phyloP scores from a whole-genome alignment of 1,139 yeast species.

The Blastobotrys proliferans region DNA sequence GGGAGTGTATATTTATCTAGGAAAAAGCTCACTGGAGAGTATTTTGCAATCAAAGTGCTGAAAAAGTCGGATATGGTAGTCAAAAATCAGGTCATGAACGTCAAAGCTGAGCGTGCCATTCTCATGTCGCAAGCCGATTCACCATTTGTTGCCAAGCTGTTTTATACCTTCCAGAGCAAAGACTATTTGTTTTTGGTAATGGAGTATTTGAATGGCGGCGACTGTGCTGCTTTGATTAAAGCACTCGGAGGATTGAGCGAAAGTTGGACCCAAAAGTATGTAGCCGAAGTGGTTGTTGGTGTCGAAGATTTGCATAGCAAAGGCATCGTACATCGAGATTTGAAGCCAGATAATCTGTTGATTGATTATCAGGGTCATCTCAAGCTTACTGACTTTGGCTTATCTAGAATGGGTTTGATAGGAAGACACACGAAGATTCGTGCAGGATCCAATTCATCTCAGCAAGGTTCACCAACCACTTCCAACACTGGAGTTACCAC shows the following conservation, averaged over 20 bases:
- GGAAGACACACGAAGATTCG: slow-evolving; percentile 57
- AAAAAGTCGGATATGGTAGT: slow-evolving; percentile 95
- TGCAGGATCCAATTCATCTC: neutral
- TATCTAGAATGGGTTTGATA: slow-evolving; percentile 83
- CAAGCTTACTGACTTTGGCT: slow-evolving; percentile 91
- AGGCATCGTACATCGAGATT: slow-evolving; percentile 91
- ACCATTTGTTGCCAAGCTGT: slow-evolving; percentile 88
- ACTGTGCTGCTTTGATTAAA: slow-evolving; percentile 80
- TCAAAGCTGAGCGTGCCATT: slow-evolving; percentile 90
- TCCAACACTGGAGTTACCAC: slow-evolving; percentile 1
- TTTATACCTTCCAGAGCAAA: slow-evolving; percentile 82
- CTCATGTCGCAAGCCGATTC: slow-evolving; percentile 96
- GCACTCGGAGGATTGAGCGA: slow-evolving; percentile 79
- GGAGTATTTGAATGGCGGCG: slow-evolving; percentile 97
- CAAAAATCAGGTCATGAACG: slow-evolving; percentile 92
- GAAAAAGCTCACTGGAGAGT: slow-evolving; percentile 83
- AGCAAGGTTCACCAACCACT: slow-evolving; percentile 2
- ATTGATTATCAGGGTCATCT: slow-evolving; percentile 86
- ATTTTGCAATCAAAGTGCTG: slow-evolving; percentile 92
- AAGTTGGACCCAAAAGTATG: slow-evolving; percentile 76
- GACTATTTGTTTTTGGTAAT: slow-evolving; percentile 87
- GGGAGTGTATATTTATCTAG: slow-evolving; percentile 90
- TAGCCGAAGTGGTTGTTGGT: slow-evolving; percentile 87
- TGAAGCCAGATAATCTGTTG: slow-evolving; percentile 89
- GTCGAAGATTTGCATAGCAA: slow-evolving; percentile 82